Conservation (phyloP, 495 filamentous ascomycete species). For the Neurospora sp. region DNA sequence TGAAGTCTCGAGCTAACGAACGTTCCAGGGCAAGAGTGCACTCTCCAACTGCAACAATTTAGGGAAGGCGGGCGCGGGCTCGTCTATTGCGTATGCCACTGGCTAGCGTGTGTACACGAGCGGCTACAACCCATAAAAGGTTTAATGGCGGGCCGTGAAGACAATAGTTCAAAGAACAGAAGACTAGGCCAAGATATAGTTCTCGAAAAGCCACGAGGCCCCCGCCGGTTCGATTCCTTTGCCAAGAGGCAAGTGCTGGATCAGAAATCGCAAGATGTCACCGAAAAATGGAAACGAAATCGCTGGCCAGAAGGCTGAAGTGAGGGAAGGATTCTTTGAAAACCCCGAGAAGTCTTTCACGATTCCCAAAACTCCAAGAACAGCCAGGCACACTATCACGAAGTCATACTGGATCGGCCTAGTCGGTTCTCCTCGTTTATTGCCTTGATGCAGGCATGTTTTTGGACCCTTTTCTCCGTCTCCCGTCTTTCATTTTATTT, state of each 20-base stretch:
- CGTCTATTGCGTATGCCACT: background rate
- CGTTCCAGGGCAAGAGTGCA: no score
- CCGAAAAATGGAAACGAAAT: background rate
- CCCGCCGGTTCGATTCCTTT: background rate
- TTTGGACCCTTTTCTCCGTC: background rate
- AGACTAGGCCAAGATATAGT: background rate
- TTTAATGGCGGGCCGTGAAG: background rate
- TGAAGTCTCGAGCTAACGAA: no score
- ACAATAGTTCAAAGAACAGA: background rate
- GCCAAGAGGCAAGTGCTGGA: background rate
- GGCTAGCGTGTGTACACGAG: background rate
- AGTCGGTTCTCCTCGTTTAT: background rate
- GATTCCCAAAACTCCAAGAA: background rate
- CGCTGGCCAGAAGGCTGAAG: background rate
- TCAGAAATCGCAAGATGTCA: background rate
- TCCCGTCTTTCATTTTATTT: background rate
- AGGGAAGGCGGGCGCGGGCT: background rate
- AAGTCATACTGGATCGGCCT: background rate
- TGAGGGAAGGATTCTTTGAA: background rate
- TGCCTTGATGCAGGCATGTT: background rate
- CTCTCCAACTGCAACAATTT: background rate
- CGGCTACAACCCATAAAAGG: background rate
- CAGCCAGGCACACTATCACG: background rate
- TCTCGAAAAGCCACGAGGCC: background rate
- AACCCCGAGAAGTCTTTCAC: background rate